Base-by-base conservation (phyloP, 305 asterid species). In the Fraxinus xanthoxyloides region DNA sequence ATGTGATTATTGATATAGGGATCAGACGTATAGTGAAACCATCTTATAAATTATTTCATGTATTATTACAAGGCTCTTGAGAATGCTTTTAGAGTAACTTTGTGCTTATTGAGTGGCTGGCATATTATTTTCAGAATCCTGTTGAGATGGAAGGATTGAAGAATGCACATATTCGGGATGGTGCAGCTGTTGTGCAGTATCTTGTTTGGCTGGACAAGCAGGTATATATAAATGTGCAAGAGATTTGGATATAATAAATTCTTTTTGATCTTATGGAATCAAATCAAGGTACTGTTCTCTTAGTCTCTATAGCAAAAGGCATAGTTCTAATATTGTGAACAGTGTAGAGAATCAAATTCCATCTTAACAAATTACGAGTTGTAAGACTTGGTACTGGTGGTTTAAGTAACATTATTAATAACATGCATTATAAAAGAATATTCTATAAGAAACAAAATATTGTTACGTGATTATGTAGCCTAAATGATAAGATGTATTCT, bases 111-210 rank as follows among this genome's bases (percentile, higher is more conserved):
- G 76, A 83, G 21, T 77, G 80, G 80, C 35, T 85, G 75, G 46
- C 69, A 36, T 81, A n/a, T 82, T 69, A 31, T 86, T 84, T 85
- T 80, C 86, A 95, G 99, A 95, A 95, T 86, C 94, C 96, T 82
- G 87, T 91, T 83, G 99, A 95, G 93, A 85, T 95, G 89, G 91
- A 93, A 78, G 99, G 99, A 83, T 87, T 95, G 87, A 95, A 93
- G 92, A 94, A 93, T 74, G 94, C 97, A 40, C 99, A 95, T 86
- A 86, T 94, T 81, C 92, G 98, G 36, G 99, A 95, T 84, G 99
- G 99, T 40, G 98, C 98, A 70, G 99, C 98, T 76, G 98, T 95
- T 75, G 98, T 94, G 84, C 98, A 95, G 75, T 95, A 91, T 88
- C 93, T 94, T 82, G 92, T 77, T 79, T 95, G 99, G 99, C 88